Evolutionary conservation across 805 yeast genomes (phyloP).

Genomic region (Cyberlindnera subsufficiens): DNA sequence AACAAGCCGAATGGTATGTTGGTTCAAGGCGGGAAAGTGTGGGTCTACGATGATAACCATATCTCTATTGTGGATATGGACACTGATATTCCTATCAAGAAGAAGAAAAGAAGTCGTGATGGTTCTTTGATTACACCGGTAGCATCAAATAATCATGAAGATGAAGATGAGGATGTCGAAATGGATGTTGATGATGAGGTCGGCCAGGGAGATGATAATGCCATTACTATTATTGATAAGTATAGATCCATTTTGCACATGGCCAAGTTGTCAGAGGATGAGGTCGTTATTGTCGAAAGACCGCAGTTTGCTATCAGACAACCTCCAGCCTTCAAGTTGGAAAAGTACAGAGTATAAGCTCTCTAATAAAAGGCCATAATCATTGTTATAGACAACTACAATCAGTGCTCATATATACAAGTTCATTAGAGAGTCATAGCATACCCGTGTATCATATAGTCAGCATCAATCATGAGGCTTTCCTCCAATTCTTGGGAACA

Average conservation of each 20-base stretch:
- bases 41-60: constrained; percentile 92
- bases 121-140: constrained; percentile 28
- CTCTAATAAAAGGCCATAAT: too few relatives aligned
- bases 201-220: constrained; percentile 21
- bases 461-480: constrained; percentile 33
- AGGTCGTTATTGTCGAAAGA: constrained; percentile 67
- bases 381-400: too few relatives aligned
- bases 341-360: constrained; percentile 36
- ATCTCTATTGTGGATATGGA: constrained; percentile 65
- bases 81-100: constrained; percentile 44
- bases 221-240: constrained; percentile 43
- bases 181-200: constrained; percentile 20
- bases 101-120: constrained; percentile 34
- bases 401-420: not conserved
- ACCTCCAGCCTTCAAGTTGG: constrained; percentile 60
- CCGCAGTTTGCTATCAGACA: constrained; percentile 54
- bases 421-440: too few relatives aligned
- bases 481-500: constrained; percentile 44
- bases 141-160: too few relatives aligned
- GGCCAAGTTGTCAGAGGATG: constrained; percentile 23
- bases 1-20: constrained; percentile 74
- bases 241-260: constrained; percentile 67
- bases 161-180: too few relatives aligned
- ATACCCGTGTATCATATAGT: too few relatives aligned
- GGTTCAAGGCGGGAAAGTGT: constrained; percentile 44